phyloP scores from a whole-genome alignment of 2,329 filamentous ascomycete species.

The Penicillium sp. region DNA sequence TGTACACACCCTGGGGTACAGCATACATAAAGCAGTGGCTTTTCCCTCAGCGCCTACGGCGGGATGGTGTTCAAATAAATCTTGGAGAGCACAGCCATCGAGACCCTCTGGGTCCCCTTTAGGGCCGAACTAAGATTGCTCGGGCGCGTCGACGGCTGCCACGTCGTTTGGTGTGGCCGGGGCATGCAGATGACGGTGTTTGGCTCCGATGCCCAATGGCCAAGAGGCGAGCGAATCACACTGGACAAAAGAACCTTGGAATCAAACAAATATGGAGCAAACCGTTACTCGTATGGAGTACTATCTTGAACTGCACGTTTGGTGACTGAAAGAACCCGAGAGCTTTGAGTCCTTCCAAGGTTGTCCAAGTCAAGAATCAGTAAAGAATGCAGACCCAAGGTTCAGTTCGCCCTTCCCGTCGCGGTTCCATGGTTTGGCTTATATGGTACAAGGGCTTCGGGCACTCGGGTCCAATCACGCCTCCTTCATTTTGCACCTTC shows the following conservation, averaged over 20 bases:
- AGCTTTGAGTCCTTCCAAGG: too few relatives aligned
- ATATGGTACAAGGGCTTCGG: background rate
- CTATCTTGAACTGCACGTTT: background rate
- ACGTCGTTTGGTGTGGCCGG: constrained; percentile 22
- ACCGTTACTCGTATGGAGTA: background rate
- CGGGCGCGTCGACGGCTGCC: constrained; percentile 20
- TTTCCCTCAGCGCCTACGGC: constrained; percentile 20
- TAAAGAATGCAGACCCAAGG: background rate
- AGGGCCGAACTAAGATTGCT: constrained; percentile 8
- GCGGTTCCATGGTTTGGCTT: background rate
- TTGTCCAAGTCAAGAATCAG: background rate
- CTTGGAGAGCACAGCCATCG: constrained; percentile 4
- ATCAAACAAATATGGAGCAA: background rate
- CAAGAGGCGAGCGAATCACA: background rate
- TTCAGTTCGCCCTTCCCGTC: background rate
- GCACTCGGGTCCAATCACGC: background rate
- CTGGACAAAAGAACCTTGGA: background rate
- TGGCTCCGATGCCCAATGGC: constrained; percentile 4
- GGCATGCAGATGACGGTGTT: constrained; percentile 21
- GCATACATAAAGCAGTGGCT: constrained; percentile 4
- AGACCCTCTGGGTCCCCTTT: constrained; percentile 5
- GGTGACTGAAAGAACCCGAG: background rate
- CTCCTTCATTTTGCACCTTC: background rate
- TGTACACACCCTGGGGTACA: constrained; percentile 5
- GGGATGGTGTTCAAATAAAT: constrained; percentile 6